Base-by-base conservation (phyloP, 306 rosid species). In the Quillaja saponaria region DNA sequence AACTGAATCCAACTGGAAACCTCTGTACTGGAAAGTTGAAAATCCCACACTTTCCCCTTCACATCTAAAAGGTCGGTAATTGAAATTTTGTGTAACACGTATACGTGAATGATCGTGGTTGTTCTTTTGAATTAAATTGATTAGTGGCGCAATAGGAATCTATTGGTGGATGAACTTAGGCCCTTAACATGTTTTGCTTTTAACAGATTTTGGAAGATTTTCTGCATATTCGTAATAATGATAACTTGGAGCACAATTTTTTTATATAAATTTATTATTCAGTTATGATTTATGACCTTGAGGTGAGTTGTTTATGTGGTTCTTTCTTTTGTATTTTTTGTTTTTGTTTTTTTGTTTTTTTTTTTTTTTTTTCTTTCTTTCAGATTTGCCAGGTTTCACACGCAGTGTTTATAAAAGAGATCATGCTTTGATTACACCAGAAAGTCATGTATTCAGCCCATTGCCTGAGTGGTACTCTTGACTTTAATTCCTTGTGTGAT, bases 311-410 rank as follows among this genome's bases (percentile, higher is more conserved):
- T n/a, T n/a, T n/a, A n/a, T n/a, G n/a, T n/a, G n/a, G n/a, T n/a
- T n/a, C n/a, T n/a, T n/a, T n/a, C n/a, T n/a, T n/a, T n/a, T n/a
- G n/a, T n/a, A n/a, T n/a, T n/a, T n/a, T n/a, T n/a, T n/a, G n/a
- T n/a, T n/a, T n/a, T n/a, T n/a, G n/a, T n/a, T n/a, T n/a, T n/a
- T n/a, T n/a, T n/a, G n/a, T n/a, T n/a, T n/a, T n/a, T n/a, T n/a
- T n/a, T n/a, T n/a, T n/a, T n/a, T n/a, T n/a, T n/a, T n/a, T n/a
- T n/a, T n/a, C n/a, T n/a, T n/a, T n/a, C n/a, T n/a, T n/a, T n/a
- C 79, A 92, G 94, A 85, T 72, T 83, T 92, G 75, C 99, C 99
- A 42, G 96, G 99, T 70, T 92, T 86, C 80, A 89, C 99, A 7
- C 95, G 96, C 51, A 92, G 99, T 64, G 89, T 92, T 55, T 89